Conservation (phyloP, 495 filamentous ascomycete species). For the Annulohypoxylon maeteangense region DNA sequence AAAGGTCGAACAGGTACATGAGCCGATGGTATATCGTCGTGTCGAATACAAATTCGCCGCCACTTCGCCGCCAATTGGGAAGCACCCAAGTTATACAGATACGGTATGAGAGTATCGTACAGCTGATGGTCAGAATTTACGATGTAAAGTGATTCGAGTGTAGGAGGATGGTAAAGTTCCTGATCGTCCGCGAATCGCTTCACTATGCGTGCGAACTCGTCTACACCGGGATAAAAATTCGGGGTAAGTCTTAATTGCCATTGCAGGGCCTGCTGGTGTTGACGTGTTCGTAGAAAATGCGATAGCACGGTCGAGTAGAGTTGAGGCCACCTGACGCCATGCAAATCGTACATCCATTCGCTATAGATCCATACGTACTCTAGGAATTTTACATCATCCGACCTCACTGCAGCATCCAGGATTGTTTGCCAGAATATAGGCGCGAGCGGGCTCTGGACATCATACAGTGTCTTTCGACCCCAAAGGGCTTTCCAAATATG, state of each 20-base stretch:
- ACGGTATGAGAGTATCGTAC: constrained; percentile 70
- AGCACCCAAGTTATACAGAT: constrained; percentile 61
- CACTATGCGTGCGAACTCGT: constrained; percentile 47
- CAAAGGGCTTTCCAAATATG: constrained; percentile 49
- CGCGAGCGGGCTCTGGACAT: constrained; percentile 43
- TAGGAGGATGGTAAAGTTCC: constrained; percentile 40
- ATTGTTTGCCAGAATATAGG: constrained; percentile 71
- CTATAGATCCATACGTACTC: constrained; percentile 66
- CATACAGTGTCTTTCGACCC: constrained; percentile 43
- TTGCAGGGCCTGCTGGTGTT: constrained; percentile 45
- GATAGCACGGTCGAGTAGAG: constrained; percentile 50
- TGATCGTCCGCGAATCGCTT: constrained; percentile 47
- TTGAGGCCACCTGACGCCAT: constrained; percentile 61
- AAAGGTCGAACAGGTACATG: constrained; percentile 45
- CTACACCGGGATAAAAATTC: constrained; percentile 47
- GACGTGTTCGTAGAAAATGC: constrained; percentile 49
- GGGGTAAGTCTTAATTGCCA: constrained; percentile 53
- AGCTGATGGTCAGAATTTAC: constrained; percentile 64
- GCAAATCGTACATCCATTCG: constrained; percentile 57
- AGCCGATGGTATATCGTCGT: constrained; percentile 49
- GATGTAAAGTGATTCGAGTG: constrained; percentile 58
- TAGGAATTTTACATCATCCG: constrained; percentile 53
- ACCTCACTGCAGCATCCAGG: constrained; percentile 54
- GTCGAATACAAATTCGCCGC: constrained; percentile 56
- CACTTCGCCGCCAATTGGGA: constrained; percentile 65